Percentiles rank a stretch among this genome's conserved stretches.
Conservation (phyloP, 2,329 filamentous ascomycete species). For the Albophoma yamanashiensis region DNA sequence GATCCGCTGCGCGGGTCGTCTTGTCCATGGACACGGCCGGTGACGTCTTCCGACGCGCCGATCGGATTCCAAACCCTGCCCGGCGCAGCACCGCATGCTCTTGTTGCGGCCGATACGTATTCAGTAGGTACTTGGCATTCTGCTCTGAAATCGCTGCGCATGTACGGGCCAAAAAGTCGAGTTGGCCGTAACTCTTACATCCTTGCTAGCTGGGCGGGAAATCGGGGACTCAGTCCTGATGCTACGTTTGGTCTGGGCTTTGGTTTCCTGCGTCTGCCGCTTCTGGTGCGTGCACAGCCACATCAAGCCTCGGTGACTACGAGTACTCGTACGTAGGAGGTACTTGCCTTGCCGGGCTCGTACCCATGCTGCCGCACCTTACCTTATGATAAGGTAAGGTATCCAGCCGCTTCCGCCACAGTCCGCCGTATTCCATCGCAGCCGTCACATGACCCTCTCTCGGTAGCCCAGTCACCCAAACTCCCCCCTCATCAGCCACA, state of each 20-base stretch:
- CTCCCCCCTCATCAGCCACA: neutral
- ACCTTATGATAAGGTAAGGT: too few species aligned
- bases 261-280: neutral
- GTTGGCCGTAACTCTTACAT: neutral
- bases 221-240: neutral
- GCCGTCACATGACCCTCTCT: conserved; percentile 14
- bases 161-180: neutral
- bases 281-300: conserved; percentile 12
- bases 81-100: conserved; percentile 6
- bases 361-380: too few species aligned
- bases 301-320: neutral
- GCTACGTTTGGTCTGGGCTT: neutral
- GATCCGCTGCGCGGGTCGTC: neutral
- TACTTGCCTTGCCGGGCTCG: too few species aligned
- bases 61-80: conserved; percentile 9
- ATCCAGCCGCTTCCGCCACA: conserved; percentile 13
- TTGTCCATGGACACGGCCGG: neutral
- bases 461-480: neutral
- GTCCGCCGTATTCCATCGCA: conserved; percentile 7
- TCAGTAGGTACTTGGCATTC: neutral
- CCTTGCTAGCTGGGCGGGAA: neutral
- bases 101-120: too few species aligned
- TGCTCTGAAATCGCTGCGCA: neutral
- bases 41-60: conserved; percentile 6
- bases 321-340: too few species aligned